phyloP scores from a whole-genome alignment of 2,329 filamentous ascomycete genomes.

The Calonectria pseudoturangicola region DNA sequence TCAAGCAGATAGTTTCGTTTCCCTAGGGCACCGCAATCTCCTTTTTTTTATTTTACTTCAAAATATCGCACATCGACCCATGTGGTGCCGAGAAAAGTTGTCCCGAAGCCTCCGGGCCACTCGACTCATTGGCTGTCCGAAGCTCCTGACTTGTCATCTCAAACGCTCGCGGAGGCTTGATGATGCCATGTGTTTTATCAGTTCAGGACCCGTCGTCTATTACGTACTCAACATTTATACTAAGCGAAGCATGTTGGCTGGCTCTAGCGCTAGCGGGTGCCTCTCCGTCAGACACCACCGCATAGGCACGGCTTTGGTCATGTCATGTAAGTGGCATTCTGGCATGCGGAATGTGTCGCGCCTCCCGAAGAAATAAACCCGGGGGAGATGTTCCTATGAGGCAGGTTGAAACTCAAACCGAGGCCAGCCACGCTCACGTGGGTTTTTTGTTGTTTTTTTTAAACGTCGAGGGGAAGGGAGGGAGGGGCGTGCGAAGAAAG shows the following conservation, averaged over 20 bases:
- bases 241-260: neutral
- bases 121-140: neutral
- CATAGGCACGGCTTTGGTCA: slow-evolving; percentile 3
- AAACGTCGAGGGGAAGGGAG: neutral
- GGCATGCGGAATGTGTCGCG: neutral
- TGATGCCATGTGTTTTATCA: neutral
- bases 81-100: neutral
- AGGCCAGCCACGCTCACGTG: slow-evolving; percentile 13
- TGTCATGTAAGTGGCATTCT: slow-evolving; percentile 10
- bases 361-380: neutral
- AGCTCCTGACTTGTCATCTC: neutral
- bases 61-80: slow-evolving; percentile 16
- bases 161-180: neutral
- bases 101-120: slow-evolving; percentile 7
- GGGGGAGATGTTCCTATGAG: neutral
- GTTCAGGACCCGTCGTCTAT: neutral
- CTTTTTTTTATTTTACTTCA: neutral
- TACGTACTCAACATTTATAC: slow-evolving; percentile 5
- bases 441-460: neutral
- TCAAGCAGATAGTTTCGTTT: neutral
- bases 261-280: neutral
- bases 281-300: neutral
- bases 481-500: neutral
- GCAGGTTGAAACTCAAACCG: slow-evolving; percentile 11
- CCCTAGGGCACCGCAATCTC: neutral